These are phyloP conservation scores for Lagenidium giganteum DNA, from an alignment of 352 stramenopile species.

Conservation along the genomic window DNA sequence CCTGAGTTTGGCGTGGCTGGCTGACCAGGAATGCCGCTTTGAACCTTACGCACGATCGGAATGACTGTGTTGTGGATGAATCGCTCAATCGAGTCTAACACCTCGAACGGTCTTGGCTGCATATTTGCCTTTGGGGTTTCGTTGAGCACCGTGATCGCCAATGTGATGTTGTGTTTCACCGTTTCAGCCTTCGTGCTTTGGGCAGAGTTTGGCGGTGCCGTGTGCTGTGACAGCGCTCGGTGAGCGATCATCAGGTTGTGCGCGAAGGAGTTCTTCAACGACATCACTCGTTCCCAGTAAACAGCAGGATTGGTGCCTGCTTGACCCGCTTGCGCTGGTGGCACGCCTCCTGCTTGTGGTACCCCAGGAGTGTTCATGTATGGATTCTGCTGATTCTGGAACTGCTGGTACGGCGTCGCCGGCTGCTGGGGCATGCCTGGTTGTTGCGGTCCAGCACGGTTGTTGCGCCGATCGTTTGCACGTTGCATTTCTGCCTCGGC, in stretches of 20 bases:
- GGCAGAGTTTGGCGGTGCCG: conserved; percentile 43
- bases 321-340: not conserved
- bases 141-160: conserved; percentile 65
- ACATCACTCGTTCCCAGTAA: conserved; percentile 73
- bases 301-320: conserved; percentile 28
- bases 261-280: conserved; percentile 40
- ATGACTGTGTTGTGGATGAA: conserved; percentile 79
- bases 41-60: conserved; percentile 69
- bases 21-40: no score
- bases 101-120: conserved; percentile 56
- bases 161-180: conserved; percentile 75
- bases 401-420: no score
- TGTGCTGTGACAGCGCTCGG: conserved; percentile 61
- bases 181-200: conserved; percentile 74
- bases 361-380: not conserved
- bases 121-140: conserved; percentile 31
- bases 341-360: conserved; percentile 3
- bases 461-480: conserved; percentile 23
- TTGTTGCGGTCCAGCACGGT: not conserved
- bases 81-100: conserved; percentile 72
- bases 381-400: not conserved
- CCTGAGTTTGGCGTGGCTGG: no score
- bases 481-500: conserved; percentile 50
- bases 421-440: conserved; percentile 1
- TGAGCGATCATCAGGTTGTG: conserved; percentile 54